A percentile compares a stretch with the other conserved stretches of the same genome.
Evolutionary conservation across 345 rosid genomes (phyloP).

Genomic region (Eucalyptus tenuipes): DNA sequence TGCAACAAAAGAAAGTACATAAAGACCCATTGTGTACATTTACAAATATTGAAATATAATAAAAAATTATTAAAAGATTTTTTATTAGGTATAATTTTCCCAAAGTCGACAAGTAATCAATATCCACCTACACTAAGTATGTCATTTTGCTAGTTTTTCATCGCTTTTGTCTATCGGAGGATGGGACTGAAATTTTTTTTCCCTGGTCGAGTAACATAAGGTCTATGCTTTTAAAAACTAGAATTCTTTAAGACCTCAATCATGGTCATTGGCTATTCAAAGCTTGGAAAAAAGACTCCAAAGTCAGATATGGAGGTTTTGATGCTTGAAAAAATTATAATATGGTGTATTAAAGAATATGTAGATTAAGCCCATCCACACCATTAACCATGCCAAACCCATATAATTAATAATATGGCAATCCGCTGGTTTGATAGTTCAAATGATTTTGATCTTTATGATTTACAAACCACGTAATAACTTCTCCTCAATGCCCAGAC

Average conservation of each 20-base stretch:
- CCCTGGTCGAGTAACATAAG: neutral
- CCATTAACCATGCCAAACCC: neutral
- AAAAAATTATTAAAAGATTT: neutral
- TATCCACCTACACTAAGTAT: neutral
- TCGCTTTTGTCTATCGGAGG: neutral
- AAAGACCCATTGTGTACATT: neutral
- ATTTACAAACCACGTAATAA: neutral
- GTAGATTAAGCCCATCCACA: neutral
- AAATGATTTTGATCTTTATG: neutral
- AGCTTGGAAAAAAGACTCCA: neutral
- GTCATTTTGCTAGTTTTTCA: neutral
- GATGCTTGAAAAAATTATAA: neutral
- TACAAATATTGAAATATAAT: neutral
- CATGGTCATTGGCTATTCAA: neutral
- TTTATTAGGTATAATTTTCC: neutral
- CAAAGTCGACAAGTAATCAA: neutral
- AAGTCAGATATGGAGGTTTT: neutral
- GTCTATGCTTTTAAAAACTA: neutral
- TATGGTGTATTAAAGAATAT: neutral
- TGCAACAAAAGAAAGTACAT: neutral
- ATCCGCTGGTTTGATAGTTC: neutral
- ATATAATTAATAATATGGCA: neutral
- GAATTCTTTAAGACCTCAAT: neutral
- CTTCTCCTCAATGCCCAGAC: neutral
- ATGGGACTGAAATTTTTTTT: neutral